Base-by-base conservation (phyloP, 2,329 filamentous ascomycete genomes). In the Apiospora koreana region DNA sequence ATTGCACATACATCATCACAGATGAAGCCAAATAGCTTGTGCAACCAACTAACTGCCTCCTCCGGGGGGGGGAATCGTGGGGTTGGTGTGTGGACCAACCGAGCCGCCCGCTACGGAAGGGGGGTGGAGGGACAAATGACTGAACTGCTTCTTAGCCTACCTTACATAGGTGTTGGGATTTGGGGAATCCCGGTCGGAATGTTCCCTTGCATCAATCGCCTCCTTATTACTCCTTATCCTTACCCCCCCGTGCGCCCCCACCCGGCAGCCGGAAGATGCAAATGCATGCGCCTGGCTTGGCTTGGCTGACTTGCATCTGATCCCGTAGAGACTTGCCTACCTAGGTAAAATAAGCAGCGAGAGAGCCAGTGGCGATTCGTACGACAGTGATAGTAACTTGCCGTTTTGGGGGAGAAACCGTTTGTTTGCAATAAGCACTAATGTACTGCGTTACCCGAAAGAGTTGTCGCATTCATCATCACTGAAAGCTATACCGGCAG, bases 91-190 rank as follows among this genome's bases (percentile, higher is more conserved):
- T 28, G 16, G 23, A 28, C 28, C 28, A 21, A 9, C 50, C 50
- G 50, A 58, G 50, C 50, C 50, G 50, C 50, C 46, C 50, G 50
- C 50, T 58, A 58, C 50, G 50, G 50, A 28, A 54, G 28, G 50
- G 23, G 8, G 25, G 50, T 58, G 50, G 50, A 35, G 50, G 50
- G 50, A 3, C 2, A 58, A 18, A 58, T 14, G 14, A 1, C 12
- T 2, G 14, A 54, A 7, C 23, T 3, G 46, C n/a, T n/a, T n/a
- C 23, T 16, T 28, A 14, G 14, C 5, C 8, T 41, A n/a, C 35
- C 4, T 38, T 38, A 4, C 4, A 38, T 16, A 43, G 41, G 41
- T 43, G 12, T 43, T 43, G 41, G 41, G 41, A 43, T 43, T 58
- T 58, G 50, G 50, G 50, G 50, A 58, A 58, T 58, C 50, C 50